A percentile compares a stretch with the other conserved stretches of the same genome.
phyloP scores from a whole-genome alignment of 176 grass and related monocot species.

The Musa troglodytarum region DNA sequence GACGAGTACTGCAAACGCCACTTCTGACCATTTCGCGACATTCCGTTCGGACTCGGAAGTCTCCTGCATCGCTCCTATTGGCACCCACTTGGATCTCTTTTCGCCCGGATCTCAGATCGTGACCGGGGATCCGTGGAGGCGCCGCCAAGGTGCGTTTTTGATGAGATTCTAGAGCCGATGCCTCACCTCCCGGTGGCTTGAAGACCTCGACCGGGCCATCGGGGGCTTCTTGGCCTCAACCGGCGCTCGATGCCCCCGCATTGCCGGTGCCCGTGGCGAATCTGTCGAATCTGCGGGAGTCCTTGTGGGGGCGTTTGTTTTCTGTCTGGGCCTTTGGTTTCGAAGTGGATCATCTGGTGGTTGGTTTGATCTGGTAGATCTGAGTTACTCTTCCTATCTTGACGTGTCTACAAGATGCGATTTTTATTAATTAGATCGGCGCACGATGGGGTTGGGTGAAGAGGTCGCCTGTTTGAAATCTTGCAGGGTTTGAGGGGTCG shows the following conservation, averaged over 20 bases:
- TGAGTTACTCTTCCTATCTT: background rate
- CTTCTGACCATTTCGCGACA: no score
- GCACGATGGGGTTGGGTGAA: background rate
- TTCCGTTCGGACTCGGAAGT: background rate
- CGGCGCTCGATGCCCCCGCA: background rate
- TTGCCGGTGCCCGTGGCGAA: background rate
- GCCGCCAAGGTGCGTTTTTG: background rate
- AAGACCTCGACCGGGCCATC: no score
- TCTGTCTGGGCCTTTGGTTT: background rate
- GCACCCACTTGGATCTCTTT: background rate
- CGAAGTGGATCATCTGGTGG: background rate
- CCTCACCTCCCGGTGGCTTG: background rate
- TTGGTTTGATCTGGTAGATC: constrained; percentile 14
- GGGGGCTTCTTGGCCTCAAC: background rate
- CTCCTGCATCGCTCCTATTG: background rate
- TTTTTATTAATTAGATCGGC: background rate
- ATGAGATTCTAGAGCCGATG: no score
- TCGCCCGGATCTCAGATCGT: background rate
- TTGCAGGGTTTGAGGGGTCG: background rate
- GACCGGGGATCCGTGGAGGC: background rate
- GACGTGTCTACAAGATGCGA: background rate
- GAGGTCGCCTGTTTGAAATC: background rate
- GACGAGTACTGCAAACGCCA: no score
- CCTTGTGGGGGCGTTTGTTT: background rate
- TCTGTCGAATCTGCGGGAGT: background rate